Conservation (phyloP, 2,329 filamentous ascomycete genomes). For the Colletotrichum coccodes region DNA sequence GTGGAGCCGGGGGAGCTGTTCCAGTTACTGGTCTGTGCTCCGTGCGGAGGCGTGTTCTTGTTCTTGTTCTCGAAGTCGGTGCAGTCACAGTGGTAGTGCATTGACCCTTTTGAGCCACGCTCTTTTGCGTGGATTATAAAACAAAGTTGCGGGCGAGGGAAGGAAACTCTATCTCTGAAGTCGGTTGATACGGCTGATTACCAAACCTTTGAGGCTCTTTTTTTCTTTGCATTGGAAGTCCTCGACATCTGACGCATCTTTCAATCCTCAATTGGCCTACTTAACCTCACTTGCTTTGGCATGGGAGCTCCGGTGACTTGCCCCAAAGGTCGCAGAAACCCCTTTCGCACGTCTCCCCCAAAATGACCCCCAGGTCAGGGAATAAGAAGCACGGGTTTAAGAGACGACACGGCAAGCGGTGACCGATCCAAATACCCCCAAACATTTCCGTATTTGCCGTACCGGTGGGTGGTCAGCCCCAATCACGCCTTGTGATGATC, state of each 20-base stretch:
- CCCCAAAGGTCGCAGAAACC: neutral
- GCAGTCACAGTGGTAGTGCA: too few relatives aligned
- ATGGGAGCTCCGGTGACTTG: neutral
- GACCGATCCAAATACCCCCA: neutral
- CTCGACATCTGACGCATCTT: too few relatives aligned
- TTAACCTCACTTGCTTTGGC: too few relatives aligned
- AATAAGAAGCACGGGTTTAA: neutral
- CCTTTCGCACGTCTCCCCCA: neutral
- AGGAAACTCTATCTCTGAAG: neutral
- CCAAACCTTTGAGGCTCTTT: neutral
- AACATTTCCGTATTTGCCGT: neutral
- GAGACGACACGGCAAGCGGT: neutral
- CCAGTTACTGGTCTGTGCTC: neutral
- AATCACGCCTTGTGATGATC: neutral
- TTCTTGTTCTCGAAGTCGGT: neutral
- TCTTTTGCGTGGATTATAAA: too few relatives aligned
- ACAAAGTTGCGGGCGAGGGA: neutral
- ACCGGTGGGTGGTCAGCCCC: neutral
- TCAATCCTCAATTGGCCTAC: too few relatives aligned
- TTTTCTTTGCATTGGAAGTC: neutral
- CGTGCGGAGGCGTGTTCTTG: too few relatives aligned
- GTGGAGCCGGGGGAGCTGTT: slow-evolving; percentile 1
- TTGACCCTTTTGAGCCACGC: too few relatives aligned
- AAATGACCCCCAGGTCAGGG: neutral
- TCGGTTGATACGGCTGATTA: too few relatives aligned